Evolutionary conservation across 441 rosid genomes (phyloP).

Genomic region (Jatropha podagrica): DNA sequence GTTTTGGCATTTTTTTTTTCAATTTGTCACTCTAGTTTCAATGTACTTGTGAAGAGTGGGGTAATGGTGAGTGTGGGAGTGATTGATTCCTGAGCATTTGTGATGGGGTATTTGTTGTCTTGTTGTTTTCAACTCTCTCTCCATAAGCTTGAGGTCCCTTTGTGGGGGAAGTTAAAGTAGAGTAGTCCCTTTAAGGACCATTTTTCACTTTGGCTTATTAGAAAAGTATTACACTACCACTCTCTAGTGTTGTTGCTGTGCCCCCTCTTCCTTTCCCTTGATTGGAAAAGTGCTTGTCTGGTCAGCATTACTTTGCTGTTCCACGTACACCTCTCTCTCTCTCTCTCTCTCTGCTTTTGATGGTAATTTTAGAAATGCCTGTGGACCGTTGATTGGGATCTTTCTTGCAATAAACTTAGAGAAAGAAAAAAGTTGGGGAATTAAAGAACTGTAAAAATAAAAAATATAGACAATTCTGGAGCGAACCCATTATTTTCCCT

Average conservation of each 20-base stretch:
- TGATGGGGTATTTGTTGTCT: conserved; percentile 40
- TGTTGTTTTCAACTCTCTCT: conserved; percentile 50
- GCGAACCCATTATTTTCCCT: conserved; percentile 30
- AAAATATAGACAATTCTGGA: conserved; percentile 17
- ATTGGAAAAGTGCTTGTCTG: conserved; percentile 47
- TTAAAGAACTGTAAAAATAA: conserved; percentile 13
- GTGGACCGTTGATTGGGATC: conserved; percentile 39
- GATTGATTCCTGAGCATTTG: conserved; percentile 30
- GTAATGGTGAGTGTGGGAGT: conserved; percentile 30
- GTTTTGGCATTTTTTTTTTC: conserved; percentile 7
- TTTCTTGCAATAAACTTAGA: conserved; percentile 31
- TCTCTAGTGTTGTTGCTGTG: conserved; percentile 10
- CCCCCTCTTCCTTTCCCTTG: conserved; percentile 28
- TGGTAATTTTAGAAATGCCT: conserved; percentile 29
- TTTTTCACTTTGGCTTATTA: conserved; percentile 43
- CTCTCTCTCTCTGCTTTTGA: conserved; percentile 56
- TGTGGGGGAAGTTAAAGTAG: conserved; percentile 54
- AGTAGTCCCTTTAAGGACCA: conserved; percentile 62
- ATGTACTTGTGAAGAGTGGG: conserved; percentile 40
- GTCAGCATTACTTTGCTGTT: conserved; percentile 43
- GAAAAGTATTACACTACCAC: conserved; percentile 29
- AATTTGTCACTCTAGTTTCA: conserved; percentile 26
- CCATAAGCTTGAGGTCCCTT: conserved; percentile 29
- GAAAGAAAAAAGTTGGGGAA: conserved; percentile 21
- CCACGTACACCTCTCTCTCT: conserved; percentile 24